Evolutionary conservation across 2,329 filamentous ascomycete genomes (phyloP).

Genomic region (Scedosporium aurantiacum): DNA sequence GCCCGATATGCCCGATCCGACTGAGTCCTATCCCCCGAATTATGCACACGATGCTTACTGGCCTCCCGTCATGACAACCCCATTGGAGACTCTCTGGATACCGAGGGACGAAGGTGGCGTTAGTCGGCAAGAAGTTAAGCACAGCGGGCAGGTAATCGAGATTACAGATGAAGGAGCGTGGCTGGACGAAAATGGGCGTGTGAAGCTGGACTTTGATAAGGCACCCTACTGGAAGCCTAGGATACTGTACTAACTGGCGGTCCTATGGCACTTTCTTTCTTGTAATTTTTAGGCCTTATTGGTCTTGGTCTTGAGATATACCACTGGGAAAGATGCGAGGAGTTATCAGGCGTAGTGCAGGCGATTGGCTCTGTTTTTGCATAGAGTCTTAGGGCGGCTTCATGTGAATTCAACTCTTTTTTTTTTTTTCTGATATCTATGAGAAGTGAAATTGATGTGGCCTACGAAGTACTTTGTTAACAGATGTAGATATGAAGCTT

Average conservation of each 20-base stretch:
- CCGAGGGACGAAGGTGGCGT: constrained; percentile 60
- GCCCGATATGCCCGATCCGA: constrained; percentile 15
- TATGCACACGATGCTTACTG: constrained; percentile 57
- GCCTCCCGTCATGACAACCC: constrained; percentile 54
- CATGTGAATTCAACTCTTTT: too few species aligned
- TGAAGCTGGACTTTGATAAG: constrained; percentile 24
- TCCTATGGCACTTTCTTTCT: background rate
- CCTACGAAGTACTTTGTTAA: too few species aligned
- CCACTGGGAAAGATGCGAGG: background rate
- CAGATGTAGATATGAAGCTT: too few species aligned
- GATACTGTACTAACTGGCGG: constrained; percentile 28
- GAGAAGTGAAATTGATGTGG: too few species aligned
- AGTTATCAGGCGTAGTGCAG: background rate
- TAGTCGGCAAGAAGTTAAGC: constrained; percentile 57
- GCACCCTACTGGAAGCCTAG: constrained; percentile 25
- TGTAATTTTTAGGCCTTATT: background rate
- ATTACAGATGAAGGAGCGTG: constrained; percentile 64
- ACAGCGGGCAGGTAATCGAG: constrained; percentile 54
- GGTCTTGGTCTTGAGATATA: background rate
- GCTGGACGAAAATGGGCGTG: constrained; percentile 36
- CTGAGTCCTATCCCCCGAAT: constrained; percentile 36
- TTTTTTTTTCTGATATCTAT: too few species aligned
- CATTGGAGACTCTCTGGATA: constrained; percentile 61
- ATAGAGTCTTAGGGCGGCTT: background rate
- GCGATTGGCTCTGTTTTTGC: background rate